Evolutionary conservation across 78 protist genomes (phyloP).

Genomic region (Creolimax fragrantissima): DNA sequence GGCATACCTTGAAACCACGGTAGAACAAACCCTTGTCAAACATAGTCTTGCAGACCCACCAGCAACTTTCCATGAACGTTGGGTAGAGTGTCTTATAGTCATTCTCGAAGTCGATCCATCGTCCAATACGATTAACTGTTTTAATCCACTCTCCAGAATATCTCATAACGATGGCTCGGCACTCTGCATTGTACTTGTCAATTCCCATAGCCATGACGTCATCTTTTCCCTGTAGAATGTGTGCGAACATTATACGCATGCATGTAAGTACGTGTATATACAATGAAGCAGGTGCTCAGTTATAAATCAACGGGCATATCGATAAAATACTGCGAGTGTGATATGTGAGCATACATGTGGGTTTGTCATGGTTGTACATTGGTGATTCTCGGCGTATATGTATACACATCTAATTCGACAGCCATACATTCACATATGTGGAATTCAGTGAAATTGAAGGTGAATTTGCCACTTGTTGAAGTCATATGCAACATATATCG

Average conservation of each 20-base stretch:
- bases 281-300: neutral
- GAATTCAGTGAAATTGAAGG: neutral
- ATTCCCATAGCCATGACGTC: conserved; percentile 91
- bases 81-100: conserved; percentile 97
- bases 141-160: conserved; percentile 75
- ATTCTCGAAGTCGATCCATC: conserved; percentile 99
- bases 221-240: conserved; percentile 48
- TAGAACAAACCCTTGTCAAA: conserved; percentile 87
- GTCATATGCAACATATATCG: neutral
- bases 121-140: conserved; percentile 86
- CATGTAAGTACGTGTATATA: neutral
- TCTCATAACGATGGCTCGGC: conserved; percentile 91
- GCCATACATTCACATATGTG: neutral
- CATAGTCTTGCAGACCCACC: conserved; percentile 95
- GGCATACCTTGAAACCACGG: conserved; percentile 82
- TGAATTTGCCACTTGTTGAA: neutral
- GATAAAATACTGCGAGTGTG: neutral
- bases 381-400: neutral
- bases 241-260: neutral
- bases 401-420: neutral
- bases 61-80: conserved; percentile 90
- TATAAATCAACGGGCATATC: neutral
- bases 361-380: neutral
- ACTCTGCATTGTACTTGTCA: conserved; percentile 83
- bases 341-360: neutral